phyloP scores from a whole-genome alignment of 768 basidiomycete species.

The Candolleomyces eurysporus region DNA sequence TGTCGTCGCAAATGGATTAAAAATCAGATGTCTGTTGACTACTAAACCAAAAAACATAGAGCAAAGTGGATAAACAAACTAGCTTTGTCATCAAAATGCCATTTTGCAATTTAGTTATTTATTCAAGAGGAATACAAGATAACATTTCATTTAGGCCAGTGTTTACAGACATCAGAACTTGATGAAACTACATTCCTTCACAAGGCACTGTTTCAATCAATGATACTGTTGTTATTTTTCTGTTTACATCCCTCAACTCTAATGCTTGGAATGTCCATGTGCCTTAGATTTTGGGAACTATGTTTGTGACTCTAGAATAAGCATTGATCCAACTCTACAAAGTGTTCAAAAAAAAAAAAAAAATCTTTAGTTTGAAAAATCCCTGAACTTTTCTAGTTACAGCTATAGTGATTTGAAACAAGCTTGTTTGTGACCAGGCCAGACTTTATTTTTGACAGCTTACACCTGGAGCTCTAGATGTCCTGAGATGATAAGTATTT shows the following conservation, averaged over 20 bases:
- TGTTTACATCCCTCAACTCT: not conserved
- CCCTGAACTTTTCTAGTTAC: too few relatives aligned
- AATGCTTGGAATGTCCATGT: not conserved
- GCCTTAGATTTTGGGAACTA: not conserved
- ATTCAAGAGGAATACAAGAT: too few relatives aligned
- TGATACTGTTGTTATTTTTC: not conserved
- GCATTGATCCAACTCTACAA: not conserved
- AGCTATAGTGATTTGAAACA: too few relatives aligned
- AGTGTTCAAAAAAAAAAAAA: not conserved
- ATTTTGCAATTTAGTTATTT: too few relatives aligned
- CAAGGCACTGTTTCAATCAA: not conserved
- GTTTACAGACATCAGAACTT: too few relatives aligned
- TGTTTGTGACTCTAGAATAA: not conserved
- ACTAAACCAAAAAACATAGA: too few relatives aligned
- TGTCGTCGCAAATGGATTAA: too few relatives aligned
- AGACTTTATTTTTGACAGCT: not conserved
- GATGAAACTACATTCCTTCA: too few relatives aligned
- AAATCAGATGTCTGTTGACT: too few relatives aligned
- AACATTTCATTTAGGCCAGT: too few relatives aligned
- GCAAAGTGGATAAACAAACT: too few relatives aligned
- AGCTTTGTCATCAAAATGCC: too few relatives aligned
- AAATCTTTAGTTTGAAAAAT: not conserved
- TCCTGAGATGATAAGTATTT: not conserved
- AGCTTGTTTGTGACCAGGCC: not conserved
- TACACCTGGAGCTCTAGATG: not conserved